Conservation (phyloP, 257 asterid species). For the Henckelia pumila region DNA sequence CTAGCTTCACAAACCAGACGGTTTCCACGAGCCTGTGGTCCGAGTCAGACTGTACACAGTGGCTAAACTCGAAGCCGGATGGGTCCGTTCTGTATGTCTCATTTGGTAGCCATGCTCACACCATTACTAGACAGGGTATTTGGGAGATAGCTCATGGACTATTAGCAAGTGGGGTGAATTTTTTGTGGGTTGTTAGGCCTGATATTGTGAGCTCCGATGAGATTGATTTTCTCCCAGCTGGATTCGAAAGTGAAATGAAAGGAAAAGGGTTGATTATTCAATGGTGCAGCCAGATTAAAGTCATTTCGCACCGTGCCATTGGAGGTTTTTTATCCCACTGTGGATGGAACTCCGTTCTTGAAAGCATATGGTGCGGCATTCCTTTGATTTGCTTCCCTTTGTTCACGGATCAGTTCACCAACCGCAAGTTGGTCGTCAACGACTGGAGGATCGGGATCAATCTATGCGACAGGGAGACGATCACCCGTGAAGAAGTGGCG, state of each 20-base stretch:
- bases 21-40: slow-evolving; percentile 66
- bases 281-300: slow-evolving; percentile 65
- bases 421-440: slow-evolving; percentile 63
- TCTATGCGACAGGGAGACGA: slow-evolving; percentile 37
- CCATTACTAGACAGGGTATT: slow-evolving; percentile 50
- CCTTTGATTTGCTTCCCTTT: slow-evolving; percentile 61
- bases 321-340: slow-evolving; percentile 75
- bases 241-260: slow-evolving; percentile 33
- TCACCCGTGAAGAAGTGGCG: slow-evolving; percentile 49
- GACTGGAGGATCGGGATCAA: slow-evolving; percentile 74
- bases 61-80: slow-evolving; percentile 55
- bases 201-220: slow-evolving; percentile 60
- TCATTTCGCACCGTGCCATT: slow-evolving; percentile 52
- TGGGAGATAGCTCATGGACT: slow-evolving; percentile 69
- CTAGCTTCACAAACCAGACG: slow-evolving; percentile 44
- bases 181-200: slow-evolving; percentile 71
- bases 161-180: slow-evolving; percentile 41
- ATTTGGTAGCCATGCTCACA: slow-evolving; percentile 71
- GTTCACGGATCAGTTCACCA: slow-evolving; percentile 67
- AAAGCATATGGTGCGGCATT: slow-evolving; percentile 58
- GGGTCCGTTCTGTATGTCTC: slow-evolving; percentile 68
- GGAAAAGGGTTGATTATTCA: slow-evolving; percentile 55
- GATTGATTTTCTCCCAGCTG: slow-evolving; percentile 37
- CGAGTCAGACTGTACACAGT: slow-evolving; percentile 64
- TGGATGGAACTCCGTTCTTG: slow-evolving; percentile 73